Base-by-base conservation (phyloP, 306 rosid genomes). In the Casuarina cunninghamiana region DNA sequence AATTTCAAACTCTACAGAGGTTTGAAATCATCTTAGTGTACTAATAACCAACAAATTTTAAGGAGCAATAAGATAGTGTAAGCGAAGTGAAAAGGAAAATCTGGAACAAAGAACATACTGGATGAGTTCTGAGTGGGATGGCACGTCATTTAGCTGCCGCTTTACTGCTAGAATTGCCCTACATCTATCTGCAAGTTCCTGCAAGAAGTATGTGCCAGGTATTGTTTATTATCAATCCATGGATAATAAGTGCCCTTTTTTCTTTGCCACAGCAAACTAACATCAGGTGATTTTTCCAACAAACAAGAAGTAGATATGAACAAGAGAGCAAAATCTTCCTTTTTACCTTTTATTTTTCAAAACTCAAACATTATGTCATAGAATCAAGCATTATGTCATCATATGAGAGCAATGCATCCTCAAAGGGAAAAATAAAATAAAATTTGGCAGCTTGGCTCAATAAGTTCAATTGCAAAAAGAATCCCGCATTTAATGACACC, bases 41-140 rank as follows among this genome's bases (percentile, higher is more conserved):
- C 5, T 5, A 66, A 35, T 41, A 42, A 6, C 9, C 46, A 35
- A 38, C 70, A 65, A 65, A 77, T 44, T 69, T n/a, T 21, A 32
- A 75, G 43, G 39, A 74, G 67, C 41, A 70, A 21, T 62, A 62
- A 45, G 53, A 48, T 21, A 63, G 15, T 66, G 41, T 58, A 50
- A 77, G 75, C 53, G 50, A 68, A 48, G 60, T 39, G 58, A 70
- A 49, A 71, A 13, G 43, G 26, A 69, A 61, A 61, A 32, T 17
- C 49, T 16, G 73, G 65, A 49, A 53, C 57, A 83, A 71, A 72
- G 65, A 77, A 75, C 51, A 38, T 83, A 93, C 97, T 95, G 99
- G 86, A 82, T 61, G 53, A 95, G 79, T 87, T 95, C 99, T 39
- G 94, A 85, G 76, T 88, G 97, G 87, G 90, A 86, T 4, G 97